Evolutionary conservation across 345 rosid genomes (phyloP), one percentile per base, ranked within the genome.

Genomic region (Populus alba): DNA sequence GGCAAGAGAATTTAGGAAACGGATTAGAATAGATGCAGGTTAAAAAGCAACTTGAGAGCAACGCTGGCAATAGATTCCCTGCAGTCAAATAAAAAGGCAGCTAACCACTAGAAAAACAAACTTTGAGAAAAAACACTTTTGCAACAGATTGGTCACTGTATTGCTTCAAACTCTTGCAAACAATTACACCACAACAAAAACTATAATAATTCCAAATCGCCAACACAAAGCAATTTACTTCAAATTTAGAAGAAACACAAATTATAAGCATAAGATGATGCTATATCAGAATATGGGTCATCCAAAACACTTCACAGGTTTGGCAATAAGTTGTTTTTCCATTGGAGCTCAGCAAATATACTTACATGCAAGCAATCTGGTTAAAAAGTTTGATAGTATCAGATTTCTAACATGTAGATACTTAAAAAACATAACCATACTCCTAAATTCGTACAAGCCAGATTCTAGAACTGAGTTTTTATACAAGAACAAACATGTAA

Each of bases 21-120:
- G 76, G 65, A 68, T 16, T 70, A 49, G 74, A 79, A 70, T 22
- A 81, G 73, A 65, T 68, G 76, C 77, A 82, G 43, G 71, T 82
- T 62, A 70, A 72, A 27, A 77, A 43, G 69, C 67, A 72, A 57
- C 57, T 61, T 55, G 45, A 39, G 68, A 38, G 33, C 62, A 57
- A 80, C 37, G 65, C 51, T 13, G 23, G 7, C 31, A 17, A 51
- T 31, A 75, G 37, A 76, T 45, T 33, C 33, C 22, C 41, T 78
- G 63, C 38, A 18, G 66, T 4, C 43, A 53, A 68, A 79, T 61
- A 39, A 2, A 68, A 25, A 68, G 70, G 33, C 37, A 47, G 62
- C 27, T 2, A 75, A 43, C 35, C 47, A 74, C 20, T 66, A 15
- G 29, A 25, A 23, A 57, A 59, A 59, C 16, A 59, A 4, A 57